Evolutionary conservation across 108 stramenopile species (phyloP).

Genomic region (Pseudonitzschia multiseries): DNA sequence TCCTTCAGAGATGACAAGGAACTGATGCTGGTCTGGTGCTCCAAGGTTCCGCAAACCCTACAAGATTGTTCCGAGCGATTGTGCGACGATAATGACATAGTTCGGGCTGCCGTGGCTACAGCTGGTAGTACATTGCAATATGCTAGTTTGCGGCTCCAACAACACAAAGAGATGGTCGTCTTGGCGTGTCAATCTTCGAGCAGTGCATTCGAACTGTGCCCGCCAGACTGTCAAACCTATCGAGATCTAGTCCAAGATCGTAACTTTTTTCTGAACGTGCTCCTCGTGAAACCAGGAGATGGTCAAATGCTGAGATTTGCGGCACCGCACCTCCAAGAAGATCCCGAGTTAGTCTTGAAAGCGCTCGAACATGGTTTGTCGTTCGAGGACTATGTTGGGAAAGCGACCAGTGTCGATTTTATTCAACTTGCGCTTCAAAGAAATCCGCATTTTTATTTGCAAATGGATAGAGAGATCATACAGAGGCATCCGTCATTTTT

Average conservation of each 20-base stretch:
- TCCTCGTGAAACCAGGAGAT: slow-evolving; percentile 20
- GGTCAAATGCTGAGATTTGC: slow-evolving; percentile 34
- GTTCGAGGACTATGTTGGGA: not conserved
- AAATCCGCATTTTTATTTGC: not conserved
- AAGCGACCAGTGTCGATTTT: not conserved
- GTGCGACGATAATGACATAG: slow-evolving; percentile 30
- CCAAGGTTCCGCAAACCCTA: slow-evolving; percentile 31
- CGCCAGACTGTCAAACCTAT: slow-evolving; percentile 22
- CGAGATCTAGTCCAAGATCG: slow-evolving; percentile 18
- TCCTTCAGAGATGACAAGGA: slow-evolving; percentile 29
- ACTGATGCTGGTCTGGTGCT: slow-evolving; percentile 42
- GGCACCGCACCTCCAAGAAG: too few relatives aligned
- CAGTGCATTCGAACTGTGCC: slow-evolving; percentile 39
- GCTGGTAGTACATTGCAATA: slow-evolving; percentile 21
- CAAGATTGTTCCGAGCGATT: slow-evolving; percentile 39
- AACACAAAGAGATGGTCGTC: slow-evolving; percentile 22
- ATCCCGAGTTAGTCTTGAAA: not conserved
- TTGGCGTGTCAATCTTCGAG: slow-evolving; percentile 21
- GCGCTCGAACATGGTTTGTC: not conserved
- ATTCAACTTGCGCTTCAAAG: not conserved
- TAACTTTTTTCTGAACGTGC: slow-evolving; percentile 31
- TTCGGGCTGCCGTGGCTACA: slow-evolving; percentile 23
- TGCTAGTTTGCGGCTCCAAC: slow-evolving; percentile 15
- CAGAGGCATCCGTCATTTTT: not conserved
- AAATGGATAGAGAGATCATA: not conserved